Conservation (phyloP, 1,284 basidiomycete species). For the Ceratobasidium sp. region DNA sequence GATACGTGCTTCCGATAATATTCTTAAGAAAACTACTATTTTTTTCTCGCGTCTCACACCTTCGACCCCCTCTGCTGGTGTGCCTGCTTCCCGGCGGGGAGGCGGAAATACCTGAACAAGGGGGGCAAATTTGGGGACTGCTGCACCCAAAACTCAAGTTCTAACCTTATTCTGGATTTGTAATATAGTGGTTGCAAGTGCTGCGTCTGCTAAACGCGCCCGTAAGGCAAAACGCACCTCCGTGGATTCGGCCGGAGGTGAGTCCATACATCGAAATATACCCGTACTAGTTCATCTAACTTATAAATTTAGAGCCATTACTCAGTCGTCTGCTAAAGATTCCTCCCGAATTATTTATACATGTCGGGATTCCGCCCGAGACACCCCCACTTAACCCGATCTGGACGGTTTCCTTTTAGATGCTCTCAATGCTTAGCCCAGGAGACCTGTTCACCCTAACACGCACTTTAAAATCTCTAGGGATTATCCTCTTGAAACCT, state of each 20-base stretch:
- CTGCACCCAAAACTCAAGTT: background rate
- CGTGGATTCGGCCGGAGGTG: background rate
- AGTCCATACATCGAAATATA: background rate
- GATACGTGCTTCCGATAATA: too few species aligned
- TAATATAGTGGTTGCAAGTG: background rate
- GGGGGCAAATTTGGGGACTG: background rate
- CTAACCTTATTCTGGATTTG: background rate
- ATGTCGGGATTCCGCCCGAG: background rate
- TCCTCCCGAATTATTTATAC: background rate
- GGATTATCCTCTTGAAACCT: background rate
- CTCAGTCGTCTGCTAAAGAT: background rate
- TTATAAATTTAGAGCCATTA: background rate
- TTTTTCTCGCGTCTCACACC: too few species aligned
- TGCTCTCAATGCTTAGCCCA: background rate
- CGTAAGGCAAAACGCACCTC: background rate
- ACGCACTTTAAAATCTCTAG: background rate
- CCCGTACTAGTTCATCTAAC: background rate
- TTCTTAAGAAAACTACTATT: too few species aligned
- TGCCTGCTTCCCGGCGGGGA: conserved; percentile 2
- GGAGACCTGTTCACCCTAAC: background rate
- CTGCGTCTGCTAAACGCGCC: background rate
- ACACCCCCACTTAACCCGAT: background rate
- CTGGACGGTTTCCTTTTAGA: background rate
- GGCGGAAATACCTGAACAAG: background rate
- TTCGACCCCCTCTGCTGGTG: background rate